Conservation (phyloP, 768 basidiomycete genomes). For the Hebeloma cylindrosporum region DNA sequence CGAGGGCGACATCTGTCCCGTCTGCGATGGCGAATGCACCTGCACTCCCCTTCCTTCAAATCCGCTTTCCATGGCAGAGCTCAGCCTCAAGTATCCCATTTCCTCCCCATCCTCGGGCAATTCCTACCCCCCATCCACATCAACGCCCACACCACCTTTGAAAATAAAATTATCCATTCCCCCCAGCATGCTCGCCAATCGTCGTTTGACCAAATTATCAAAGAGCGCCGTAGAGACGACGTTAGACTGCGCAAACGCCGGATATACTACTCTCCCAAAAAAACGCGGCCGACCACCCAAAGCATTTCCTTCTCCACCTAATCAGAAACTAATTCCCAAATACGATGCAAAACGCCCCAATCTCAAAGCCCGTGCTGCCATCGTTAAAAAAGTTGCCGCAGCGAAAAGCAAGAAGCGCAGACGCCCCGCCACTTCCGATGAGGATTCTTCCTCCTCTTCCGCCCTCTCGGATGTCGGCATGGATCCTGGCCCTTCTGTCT, state of each 20-base stretch:
- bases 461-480: slow-evolving; percentile 40
- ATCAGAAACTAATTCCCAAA: too few species aligned
- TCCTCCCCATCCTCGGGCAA: slow-evolving; percentile 18
- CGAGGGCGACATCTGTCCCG: slow-evolving; percentile 85
- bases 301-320: slow-evolving; percentile 34
- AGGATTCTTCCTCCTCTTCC: slow-evolving; percentile 33
- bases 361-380: slow-evolving; percentile 27
- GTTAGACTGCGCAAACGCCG: slow-evolving; percentile 40
- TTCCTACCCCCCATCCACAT: slow-evolving; percentile 34
- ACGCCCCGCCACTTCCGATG: slow-evolving; percentile 20
- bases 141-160: slow-evolving; percentile 41
- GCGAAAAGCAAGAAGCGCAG: slow-evolving; percentile 18
- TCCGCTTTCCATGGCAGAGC: slow-evolving; percentile 36
- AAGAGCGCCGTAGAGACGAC: slow-evolving; percentile 33
- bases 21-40: slow-evolving; percentile 89
- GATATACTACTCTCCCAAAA: slow-evolving; percentile 39
- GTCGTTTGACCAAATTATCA: slow-evolving; percentile 28
- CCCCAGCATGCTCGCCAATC: slow-evolving; percentile 49
- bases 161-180: slow-evolving; percentile 77
- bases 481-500: slow-evolving; percentile 31
- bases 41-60: slow-evolving; percentile 39
- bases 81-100: slow-evolving; percentile 33
- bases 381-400: slow-evolving; percentile 19
- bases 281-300: slow-evolving; percentile 62
- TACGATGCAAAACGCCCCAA: too few species aligned